Evolutionary conservation across 164 flowering plant genomes (phyloP).

Genomic region (Hamamelis virginiana): DNA sequence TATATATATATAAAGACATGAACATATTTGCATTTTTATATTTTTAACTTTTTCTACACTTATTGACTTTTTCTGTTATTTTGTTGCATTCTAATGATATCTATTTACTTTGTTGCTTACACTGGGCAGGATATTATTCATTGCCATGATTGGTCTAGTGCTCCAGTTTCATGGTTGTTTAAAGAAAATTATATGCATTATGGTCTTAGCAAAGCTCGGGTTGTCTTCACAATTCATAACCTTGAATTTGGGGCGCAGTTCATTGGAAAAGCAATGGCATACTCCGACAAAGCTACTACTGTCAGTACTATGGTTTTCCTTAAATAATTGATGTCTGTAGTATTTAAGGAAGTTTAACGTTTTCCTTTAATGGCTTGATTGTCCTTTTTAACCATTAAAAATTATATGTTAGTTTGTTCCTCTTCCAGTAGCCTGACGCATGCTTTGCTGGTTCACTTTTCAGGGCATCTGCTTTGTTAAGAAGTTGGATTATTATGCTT

Average conservation of each 20-base stretch:
- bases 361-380: background rate
- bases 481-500: no score
- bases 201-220: conserved; percentile 81
- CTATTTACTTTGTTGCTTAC: background rate
- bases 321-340: background rate
- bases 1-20: background rate
- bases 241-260: conserved; percentile 83
- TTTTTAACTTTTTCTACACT: background rate
- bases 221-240: conserved; percentile 97
- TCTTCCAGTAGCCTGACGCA: no score
- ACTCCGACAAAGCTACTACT: conserved; percentile 89
- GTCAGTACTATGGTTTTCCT: conserved; percentile 42
- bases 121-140: conserved; percentile 86
- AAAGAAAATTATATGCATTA: conserved; percentile 85
- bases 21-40: background rate
- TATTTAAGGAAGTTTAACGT: background rate
- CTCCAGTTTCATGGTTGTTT: conserved; percentile 94
- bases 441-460: no score
- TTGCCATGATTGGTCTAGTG: conserved; percentile 99
- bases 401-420: no score
- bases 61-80: background rate
- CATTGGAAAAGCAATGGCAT: conserved; percentile 82
- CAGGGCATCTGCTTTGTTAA: no score
- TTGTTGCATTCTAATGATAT: background rate
- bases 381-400: background rate